Percentiles rank a stretch among this genome's conserved stretches.
Conservation (phyloP, 257 asterid genomes). For the Solanum rostratum region DNA sequence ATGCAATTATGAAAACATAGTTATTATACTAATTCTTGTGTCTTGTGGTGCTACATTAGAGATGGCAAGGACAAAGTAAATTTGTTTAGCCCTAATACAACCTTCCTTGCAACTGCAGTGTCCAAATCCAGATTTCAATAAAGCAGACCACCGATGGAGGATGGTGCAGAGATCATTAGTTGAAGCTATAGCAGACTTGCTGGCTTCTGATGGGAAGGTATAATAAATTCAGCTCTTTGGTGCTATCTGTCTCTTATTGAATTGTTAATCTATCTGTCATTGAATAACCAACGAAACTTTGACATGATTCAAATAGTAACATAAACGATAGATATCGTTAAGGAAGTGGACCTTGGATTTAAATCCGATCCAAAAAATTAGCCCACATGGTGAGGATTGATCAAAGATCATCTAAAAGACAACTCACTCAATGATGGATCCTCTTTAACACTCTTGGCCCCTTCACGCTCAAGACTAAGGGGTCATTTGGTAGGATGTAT, state of each 20-base stretch:
- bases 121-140: conserved; percentile 96
- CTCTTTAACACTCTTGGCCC: neutral
- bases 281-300: neutral
- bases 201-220: conserved; percentile 65
- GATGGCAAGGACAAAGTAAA: neutral
- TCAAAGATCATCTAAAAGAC: neutral
- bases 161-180: conserved; percentile 81
- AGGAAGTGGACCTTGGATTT: neutral
- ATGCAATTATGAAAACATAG: neutral
- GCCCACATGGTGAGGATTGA: neutral
- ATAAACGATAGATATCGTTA: neutral
- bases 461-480: neutral
- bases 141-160: conserved; percentile 74
- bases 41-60: neutral
- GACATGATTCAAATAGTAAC: neutral
- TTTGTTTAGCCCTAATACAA: conserved; percentile 4
- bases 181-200: conserved; percentile 69
- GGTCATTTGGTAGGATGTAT: too few species aligned
- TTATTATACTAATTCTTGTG: neutral
- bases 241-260: neutral
- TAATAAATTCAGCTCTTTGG: neutral
- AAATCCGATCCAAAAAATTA: neutral
- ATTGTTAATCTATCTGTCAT: neutral
- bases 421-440: neutral
- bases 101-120: conserved; percentile 42